Conservation (phyloP, 257 asterid genomes). For the Oldenlandia corymbosa region DNA sequence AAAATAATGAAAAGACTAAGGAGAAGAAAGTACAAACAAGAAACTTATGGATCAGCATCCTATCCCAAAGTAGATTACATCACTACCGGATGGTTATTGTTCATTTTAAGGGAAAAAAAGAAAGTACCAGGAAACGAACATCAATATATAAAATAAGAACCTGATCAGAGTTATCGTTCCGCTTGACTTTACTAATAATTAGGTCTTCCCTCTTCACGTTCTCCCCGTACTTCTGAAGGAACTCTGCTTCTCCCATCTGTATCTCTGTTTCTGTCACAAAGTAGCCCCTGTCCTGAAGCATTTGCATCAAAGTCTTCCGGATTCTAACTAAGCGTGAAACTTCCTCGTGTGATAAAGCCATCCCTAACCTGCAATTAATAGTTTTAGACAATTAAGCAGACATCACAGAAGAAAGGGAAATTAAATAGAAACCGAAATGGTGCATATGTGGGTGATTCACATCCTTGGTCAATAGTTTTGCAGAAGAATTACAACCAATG, state of each 20-base stretch:
- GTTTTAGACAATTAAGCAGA: too few relatives aligned
- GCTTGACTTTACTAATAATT: slow-evolving; percentile 39
- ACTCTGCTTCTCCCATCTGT: slow-evolving; percentile 20
- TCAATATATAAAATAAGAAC: slow-evolving; percentile 23
- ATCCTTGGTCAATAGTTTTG: too few relatives aligned
- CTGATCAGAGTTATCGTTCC: slow-evolving; percentile 49
- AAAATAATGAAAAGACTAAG: too few relatives aligned
- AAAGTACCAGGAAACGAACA: not conserved
- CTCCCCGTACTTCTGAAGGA: slow-evolving; percentile 47
- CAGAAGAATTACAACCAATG: too few relatives aligned
- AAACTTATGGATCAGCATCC: too few relatives aligned
- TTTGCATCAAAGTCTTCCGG: slow-evolving; percentile 28
- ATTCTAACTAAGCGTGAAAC: slow-evolving; percentile 19
- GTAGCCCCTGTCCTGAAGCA: slow-evolving; percentile 31
- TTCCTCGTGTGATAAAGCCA: slow-evolving; percentile 23
- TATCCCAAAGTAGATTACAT: too few relatives aligned
- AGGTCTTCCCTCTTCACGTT: slow-evolving; percentile 79
- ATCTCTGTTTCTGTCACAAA: slow-evolving; percentile 31
- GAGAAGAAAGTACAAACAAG: too few relatives aligned
- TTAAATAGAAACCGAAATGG: too few relatives aligned
- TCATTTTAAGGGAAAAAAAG: not conserved
- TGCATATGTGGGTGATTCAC: too few relatives aligned
- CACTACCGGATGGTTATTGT: too few relatives aligned
- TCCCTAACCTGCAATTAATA: slow-evolving; percentile 19
- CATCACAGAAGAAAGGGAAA: too few relatives aligned